A percentile compares a stretch with the other conserved stretches of the same genome.
These are phyloP conservation scores for Inga oerstediana DNA, from an alignment of 306 rosid species.

Conservation along the genomic window DNA sequence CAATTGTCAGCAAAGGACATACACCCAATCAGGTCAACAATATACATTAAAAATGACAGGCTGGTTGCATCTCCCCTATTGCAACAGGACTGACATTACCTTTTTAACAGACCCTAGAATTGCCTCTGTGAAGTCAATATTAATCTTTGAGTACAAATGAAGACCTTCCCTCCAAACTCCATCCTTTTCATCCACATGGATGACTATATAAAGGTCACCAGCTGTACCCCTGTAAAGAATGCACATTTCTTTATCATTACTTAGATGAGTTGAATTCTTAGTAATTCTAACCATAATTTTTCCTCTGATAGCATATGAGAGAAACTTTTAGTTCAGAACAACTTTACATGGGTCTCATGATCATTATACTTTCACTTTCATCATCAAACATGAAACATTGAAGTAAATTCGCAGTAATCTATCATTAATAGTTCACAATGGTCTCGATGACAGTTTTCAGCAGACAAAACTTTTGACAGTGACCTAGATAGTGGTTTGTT, in stretches of 20 bases:
- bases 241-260: constrained; percentile 15
- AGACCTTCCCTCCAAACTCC: constrained; percentile 90
- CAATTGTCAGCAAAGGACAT: neutral
- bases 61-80: neutral
- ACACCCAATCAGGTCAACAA: neutral
- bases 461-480: neutral
- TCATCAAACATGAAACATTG: neutral
- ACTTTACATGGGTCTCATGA: constrained; percentile 5
- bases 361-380: constrained; percentile 16
- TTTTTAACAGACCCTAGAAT: constrained; percentile 76
- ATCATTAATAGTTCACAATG: constrained; percentile 2
- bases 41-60: neutral
- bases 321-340: neutral
- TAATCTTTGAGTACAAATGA: constrained; percentile 73
- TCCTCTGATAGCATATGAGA: constrained; percentile 25
- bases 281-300: constrained; percentile 21
- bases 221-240: constrained; percentile 55
- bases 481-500: neutral
- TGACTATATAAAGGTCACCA: constrained; percentile 81
- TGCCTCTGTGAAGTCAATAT: constrained; percentile 80
- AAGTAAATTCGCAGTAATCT: constrained; percentile 1
- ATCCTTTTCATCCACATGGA: constrained; percentile 66
- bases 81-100: constrained; percentile 46
- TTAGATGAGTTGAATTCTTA: constrained; percentile 12
- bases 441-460: neutral